Evolutionary conservation across 202 grass and related monocot genomes (phyloP).

Genomic region (Tripidium arundinaceum): DNA sequence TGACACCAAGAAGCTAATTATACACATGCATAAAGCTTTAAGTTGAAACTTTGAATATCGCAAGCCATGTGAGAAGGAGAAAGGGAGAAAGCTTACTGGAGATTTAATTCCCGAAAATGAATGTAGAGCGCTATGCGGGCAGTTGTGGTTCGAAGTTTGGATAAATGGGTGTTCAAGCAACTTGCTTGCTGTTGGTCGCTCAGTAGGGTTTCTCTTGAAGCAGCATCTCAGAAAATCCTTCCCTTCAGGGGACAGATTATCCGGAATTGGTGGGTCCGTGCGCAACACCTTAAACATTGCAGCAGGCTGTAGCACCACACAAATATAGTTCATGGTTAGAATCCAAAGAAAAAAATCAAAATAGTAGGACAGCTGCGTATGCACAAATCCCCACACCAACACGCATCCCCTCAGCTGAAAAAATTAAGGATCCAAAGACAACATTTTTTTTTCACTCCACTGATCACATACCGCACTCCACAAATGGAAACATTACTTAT

Average conservation of each 20-base stretch:
- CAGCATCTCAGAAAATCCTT: constrained; percentile 84
- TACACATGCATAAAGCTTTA: not conserved
- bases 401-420: not conserved
- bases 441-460: not conserved
- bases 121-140: constrained; percentile 43
- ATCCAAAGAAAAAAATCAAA: not conserved
- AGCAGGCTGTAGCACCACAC: constrained; percentile 54
- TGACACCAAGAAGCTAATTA: constrained; percentile 30
- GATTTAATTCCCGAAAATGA: constrained; percentile 49
- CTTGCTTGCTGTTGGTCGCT: constrained; percentile 65
- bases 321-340: constrained; percentile 28
- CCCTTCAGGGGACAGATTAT: constrained; percentile 70
- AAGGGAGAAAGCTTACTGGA: constrained; percentile 33
- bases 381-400: not conserved
- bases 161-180: constrained; percentile 83
- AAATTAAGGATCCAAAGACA: not conserved
- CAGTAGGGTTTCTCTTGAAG: constrained; percentile 78
- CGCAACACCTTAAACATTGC: constrained; percentile 95
- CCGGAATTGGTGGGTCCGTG: constrained; percentile 65
- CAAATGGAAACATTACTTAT: not conserved
- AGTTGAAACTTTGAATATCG: not conserved
- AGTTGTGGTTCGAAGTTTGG: constrained; percentile 49
- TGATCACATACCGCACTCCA: not conserved
- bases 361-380: not conserved
- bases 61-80: not conserved